Conservation (phyloP, 2,329 filamentous ascomycete genomes). For the Aphanoascus verrucosus region DNA sequence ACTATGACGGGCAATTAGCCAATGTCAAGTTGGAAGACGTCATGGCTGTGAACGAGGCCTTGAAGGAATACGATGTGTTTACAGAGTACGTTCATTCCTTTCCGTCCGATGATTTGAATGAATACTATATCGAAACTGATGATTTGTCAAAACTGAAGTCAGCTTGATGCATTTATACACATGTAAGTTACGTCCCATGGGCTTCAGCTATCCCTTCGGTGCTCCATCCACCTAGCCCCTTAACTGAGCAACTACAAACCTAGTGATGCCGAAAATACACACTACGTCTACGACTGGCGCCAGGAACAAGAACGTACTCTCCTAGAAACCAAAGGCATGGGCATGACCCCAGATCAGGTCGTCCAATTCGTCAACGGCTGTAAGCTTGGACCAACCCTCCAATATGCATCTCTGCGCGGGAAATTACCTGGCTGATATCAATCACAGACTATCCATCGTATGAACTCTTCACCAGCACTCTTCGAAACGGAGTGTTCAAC, state of each 20-base stretch:
- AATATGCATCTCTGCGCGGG: background rate
- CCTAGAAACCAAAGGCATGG: slow-evolving; percentile 54
- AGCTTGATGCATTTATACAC: slow-evolving; percentile 54
- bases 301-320: slow-evolving; percentile 67
- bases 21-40: slow-evolving; percentile 48
- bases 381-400: slow-evolving; percentile 25
- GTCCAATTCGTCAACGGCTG: slow-evolving; percentile 61
- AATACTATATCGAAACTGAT: background rate
- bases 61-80: slow-evolving; percentile 49
- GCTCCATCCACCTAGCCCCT: slow-evolving; percentile 1
- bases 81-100: slow-evolving; percentile 37
- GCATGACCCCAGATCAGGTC: slow-evolving; percentile 76
- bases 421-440: background rate
- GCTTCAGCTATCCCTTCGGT: background rate
- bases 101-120: background rate
- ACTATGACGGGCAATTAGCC: slow-evolving; percentile 44
- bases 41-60: slow-evolving; percentile 47
- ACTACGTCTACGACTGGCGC: slow-evolving; percentile 76
- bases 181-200: slow-evolving; percentile 36
- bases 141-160: slow-evolving; percentile 23
- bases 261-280: slow-evolving; percentile 58
- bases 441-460: slow-evolving; percentile 55
- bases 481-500: slow-evolving; percentile 49
- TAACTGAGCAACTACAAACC: background rate
- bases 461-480: slow-evolving; percentile 53